Percentiles rank a stretch among this genome's conserved stretches.
Evolutionary conservation across 345 rosid genomes (phyloP).

Genomic region (Eucalyptus microcorys): DNA sequence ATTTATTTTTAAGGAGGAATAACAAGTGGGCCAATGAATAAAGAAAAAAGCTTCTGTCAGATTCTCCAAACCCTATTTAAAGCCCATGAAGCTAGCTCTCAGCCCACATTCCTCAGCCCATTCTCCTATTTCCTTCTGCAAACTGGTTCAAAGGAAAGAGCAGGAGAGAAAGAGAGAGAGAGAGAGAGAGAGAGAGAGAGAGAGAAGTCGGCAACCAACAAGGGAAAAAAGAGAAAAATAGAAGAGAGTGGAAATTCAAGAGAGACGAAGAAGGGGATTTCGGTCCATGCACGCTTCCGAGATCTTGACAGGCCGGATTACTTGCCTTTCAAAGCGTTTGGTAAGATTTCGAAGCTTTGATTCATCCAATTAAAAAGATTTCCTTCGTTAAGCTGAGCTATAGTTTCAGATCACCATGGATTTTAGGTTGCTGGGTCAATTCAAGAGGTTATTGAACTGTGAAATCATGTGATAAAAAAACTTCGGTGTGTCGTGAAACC

Average conservation of each 20-base stretch:
- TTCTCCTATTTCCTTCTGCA: not conserved
- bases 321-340: not conserved
- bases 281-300: not conserved
- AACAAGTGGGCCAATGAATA: not conserved
- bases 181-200: not conserved
- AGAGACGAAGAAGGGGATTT: not conserved
- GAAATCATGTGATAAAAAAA: not conserved
- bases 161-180: not conserved
- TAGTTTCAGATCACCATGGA: not conserved
- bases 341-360: not conserved
- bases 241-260: not conserved
- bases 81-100: not conserved
- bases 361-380: not conserved
- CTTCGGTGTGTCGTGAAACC: not conserved
- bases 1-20: not conserved
- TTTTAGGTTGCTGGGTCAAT: not conserved
- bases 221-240: not conserved
- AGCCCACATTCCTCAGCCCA: not conserved
- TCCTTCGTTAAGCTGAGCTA: not conserved
- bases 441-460: not conserved
- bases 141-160: not conserved
- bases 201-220: not conserved
- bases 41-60: not conserved
- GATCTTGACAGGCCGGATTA: not conserved
- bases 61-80: not conserved